Evolutionary conservation across 352 stramenopile species (phyloP), one percentile per base, ranked within the genome.

Genomic region (Phytophthora citricola): DNA sequence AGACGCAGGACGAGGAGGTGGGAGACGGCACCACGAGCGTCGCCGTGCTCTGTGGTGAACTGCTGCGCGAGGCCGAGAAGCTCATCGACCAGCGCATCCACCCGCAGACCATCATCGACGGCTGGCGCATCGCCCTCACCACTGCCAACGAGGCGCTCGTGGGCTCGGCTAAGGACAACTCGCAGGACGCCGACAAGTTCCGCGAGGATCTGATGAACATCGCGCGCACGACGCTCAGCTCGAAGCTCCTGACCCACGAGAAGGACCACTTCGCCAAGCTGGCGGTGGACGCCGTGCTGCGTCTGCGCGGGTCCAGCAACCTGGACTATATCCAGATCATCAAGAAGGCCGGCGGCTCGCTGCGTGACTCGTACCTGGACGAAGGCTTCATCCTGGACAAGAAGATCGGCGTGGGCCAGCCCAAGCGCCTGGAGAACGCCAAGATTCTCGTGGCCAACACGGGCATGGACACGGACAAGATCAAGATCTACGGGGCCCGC

Each of bases 391-490:
- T 99, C 27, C 73, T 99, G 24, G 92, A 99, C 79, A 99, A 99
- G 79, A 98, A 97, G 73, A 94, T 98, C 52, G 89, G 90, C 46
- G 85, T 97, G 29, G 97, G 96, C 34, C 97, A 99, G 82, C 97
- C 97, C 20, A 98, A 98, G 74, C 84, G 93, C 53, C 78, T 99
- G 11, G 97, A 99, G 76, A 99, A 99, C 67, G 97, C 97, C 49
- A 99, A 99, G 75, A 99, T 99, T 64, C 77, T 99, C 38, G 82
- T 99, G 53, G 97, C 97, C 36, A 99, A 99, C 87, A 99, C 98
- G 38, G 90, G 92, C 36, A 99, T 99, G 98, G 98, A 99, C 81
- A 99, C 97, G 26, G 98, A 99, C 80, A 99, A 99, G 81, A 99
- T 99, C 81, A 99, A 99, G 82, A 99, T 99, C 69, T 99, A 99